A percentile compares a stretch with the other conserved stretches of the same genome.
Evolutionary conservation across 164 flowering plant species (phyloP).

Genomic region (Brasenia schreberi): DNA sequence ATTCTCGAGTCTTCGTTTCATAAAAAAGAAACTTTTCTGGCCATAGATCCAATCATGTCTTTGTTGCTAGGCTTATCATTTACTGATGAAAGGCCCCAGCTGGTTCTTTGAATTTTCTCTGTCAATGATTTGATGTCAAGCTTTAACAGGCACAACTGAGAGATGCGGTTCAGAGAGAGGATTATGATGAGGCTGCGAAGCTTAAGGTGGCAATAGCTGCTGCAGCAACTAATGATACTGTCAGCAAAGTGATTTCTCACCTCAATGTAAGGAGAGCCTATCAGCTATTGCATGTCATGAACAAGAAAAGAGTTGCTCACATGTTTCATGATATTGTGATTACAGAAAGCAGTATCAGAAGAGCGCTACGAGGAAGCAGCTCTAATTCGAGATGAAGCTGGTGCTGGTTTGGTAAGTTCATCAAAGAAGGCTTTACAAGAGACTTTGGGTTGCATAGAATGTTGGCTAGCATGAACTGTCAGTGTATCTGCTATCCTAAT

Average conservation of each 20-base stretch:
- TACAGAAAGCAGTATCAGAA: conserved; percentile 68
- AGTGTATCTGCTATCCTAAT: no score
- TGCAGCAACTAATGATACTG: conserved; percentile 59
- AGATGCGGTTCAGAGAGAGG: conserved; percentile 53
- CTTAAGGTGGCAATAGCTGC: conserved; percentile 95
- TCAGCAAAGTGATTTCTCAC: conserved; percentile 62
- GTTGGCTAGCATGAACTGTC: no score
- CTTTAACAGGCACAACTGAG: conserved; percentile 57
- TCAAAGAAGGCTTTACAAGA: background rate
- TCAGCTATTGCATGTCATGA: background rate
- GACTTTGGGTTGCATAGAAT: no score
- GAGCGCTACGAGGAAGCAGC: conserved; percentile 80
- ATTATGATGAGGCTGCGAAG: conserved; percentile 78
- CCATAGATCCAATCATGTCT: background rate
- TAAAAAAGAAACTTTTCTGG: no score
- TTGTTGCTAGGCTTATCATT: background rate
- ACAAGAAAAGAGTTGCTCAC: background rate
- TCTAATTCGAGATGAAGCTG: conserved; percentile 62
- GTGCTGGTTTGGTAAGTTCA: conserved; percentile 86
- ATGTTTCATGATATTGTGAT: background rate
- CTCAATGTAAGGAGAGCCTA: conserved; percentile 36
- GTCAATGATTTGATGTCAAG: background rate
- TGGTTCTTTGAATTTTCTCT: background rate
- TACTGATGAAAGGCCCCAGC: background rate
- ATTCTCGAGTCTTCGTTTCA: no score